Conservation (phyloP, 306 rosid species). For the Cucurbita moschata region DNA sequence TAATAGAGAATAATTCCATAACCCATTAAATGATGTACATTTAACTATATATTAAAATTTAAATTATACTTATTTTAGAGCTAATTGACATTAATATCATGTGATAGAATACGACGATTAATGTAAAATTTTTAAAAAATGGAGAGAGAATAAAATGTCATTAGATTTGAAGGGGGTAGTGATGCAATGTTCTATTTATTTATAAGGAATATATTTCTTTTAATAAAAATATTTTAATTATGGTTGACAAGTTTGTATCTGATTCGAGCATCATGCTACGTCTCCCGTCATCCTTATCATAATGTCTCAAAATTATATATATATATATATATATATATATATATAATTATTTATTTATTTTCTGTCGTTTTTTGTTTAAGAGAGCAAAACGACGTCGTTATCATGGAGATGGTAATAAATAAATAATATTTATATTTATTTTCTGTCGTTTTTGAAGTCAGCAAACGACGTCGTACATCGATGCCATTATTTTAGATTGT, state of each 20-base stretch:
- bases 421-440: background rate
- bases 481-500: background rate
- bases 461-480: background rate
- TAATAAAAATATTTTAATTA: background rate
- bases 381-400: background rate
- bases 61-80: background rate
- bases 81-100: background rate
- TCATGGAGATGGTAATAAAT: background rate
- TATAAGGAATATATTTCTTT: background rate
- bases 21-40: background rate
- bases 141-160: conserved; percentile 3
- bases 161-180: background rate
- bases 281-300: background rate
- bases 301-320: background rate
- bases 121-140: background rate
- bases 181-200: background rate
- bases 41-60: background rate
- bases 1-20: background rate
- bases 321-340: background rate
- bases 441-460: background rate
- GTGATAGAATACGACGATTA: background rate
- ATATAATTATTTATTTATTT: background rate
- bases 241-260: background rate
- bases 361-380: background rate
- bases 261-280: background rate